Percentiles rank a stretch among this genome's conserved stretches.
Conservation (phyloP, 2,329 filamentous ascomycete species). For the Sordariomycetes sp. region DNA sequence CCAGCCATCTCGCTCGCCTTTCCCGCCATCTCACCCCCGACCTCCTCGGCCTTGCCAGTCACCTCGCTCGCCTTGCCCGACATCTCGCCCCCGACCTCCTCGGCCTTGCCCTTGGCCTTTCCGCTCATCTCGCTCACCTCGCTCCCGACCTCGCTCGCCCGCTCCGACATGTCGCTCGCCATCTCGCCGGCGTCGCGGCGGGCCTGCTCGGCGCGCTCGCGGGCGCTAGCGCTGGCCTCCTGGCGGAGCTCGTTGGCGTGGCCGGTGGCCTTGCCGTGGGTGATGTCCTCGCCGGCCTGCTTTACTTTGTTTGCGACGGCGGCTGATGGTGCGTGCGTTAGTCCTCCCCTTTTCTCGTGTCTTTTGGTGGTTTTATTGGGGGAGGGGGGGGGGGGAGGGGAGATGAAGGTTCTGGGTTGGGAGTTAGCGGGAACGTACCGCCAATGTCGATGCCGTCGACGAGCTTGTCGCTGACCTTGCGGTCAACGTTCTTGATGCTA, state of each 20-base stretch:
- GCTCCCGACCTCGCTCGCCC: conserved; percentile 20
- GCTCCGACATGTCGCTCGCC: conserved; percentile 17
- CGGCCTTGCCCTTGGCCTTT: conserved; percentile 28
- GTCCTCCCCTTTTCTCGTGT: not conserved
- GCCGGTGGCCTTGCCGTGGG: conserved; percentile 18
- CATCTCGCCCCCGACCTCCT: conserved; percentile 17
- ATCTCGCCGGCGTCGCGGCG: conserved; percentile 29
- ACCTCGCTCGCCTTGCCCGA: conserved; percentile 20
- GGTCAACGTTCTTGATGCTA: conserved; percentile 43
- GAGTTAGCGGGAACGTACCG: conserved; percentile 29
- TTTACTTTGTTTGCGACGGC: conserved; percentile 32
- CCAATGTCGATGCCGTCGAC: conserved; percentile 47
- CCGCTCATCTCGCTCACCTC: conserved; percentile 8
- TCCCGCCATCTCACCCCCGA: conserved; percentile 23
- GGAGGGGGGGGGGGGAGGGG: not conserved
- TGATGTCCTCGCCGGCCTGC: conserved; percentile 23
- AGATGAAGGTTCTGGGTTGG: no score
- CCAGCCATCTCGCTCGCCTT: conserved; percentile 25
- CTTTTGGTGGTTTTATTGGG: not conserved
- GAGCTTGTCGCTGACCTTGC: conserved; percentile 45
- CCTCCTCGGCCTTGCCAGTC: conserved; percentile 29
- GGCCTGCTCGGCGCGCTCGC: conserved; percentile 22
- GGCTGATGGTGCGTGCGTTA: not conserved
- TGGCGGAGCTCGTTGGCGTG: conserved; percentile 18
- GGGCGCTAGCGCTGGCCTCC: conserved; percentile 20